phyloP scores from a whole-genome alignment of 108 stramenopile species.

The Skeletonema grethae region DNA sequence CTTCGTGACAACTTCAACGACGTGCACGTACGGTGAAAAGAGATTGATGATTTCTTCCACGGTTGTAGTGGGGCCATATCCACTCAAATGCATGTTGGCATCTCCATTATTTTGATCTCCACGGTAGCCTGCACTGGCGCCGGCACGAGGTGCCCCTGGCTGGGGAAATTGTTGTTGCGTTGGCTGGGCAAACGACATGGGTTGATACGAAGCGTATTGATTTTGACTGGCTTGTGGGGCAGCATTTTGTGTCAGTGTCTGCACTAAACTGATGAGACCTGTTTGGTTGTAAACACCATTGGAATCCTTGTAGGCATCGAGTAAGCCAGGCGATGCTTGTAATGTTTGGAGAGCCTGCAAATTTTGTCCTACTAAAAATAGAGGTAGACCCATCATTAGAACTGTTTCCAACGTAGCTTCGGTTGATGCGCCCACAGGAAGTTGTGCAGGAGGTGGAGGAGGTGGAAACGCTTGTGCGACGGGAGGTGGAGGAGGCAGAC shows the following conservation, averaged over 20 bases:
- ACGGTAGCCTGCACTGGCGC: conserved; percentile 44
- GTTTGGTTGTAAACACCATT: conserved; percentile 82
- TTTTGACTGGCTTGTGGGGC: conserved; percentile 35
- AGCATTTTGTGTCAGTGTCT: conserved; percentile 68
- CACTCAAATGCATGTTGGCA: conserved; percentile 86
- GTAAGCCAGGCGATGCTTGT: conserved; percentile 67
- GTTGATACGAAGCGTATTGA: conserved; percentile 31
- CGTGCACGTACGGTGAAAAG: conserved; percentile 83
- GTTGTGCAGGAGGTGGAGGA: conserved; percentile 1
- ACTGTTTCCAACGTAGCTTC: conserved; percentile 49
- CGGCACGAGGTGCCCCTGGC: neutral
- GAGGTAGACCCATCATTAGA: conserved; percentile 43
- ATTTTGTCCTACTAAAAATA: conserved; percentile 78
- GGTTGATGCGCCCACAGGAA: conserved; percentile 10
- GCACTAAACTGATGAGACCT: conserved; percentile 72
- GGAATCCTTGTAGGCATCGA: conserved; percentile 73
- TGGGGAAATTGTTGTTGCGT: conserved; percentile 16
- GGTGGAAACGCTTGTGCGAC: conserved; percentile 15
- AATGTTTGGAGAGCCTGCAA: conserved; percentile 82
- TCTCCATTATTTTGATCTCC: conserved; percentile 69
- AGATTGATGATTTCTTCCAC: conserved; percentile 72
- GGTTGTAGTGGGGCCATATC: conserved; percentile 82
- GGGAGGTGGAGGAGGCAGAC: conserved; percentile 3
- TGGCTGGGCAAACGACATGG: conserved; percentile 25
- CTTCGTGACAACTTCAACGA: conserved; percentile 83